Evolutionary conservation across 2,329 filamentous ascomycete species (phyloP).

Genomic region (Claviceps cyperi): DNA sequence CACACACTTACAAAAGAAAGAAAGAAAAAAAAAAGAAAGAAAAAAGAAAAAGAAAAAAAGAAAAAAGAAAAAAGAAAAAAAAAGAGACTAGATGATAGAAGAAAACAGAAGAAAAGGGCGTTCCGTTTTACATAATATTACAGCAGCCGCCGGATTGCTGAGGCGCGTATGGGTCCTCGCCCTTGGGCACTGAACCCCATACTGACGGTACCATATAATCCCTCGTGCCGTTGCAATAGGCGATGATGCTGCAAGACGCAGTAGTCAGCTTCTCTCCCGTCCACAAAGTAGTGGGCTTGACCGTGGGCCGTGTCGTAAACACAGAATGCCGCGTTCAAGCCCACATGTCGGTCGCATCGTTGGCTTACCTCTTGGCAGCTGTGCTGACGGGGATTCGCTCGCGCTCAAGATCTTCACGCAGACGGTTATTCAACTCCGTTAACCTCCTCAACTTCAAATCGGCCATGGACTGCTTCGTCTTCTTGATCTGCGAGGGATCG

Average conservation of each 20-base stretch:
- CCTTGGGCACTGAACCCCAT: constrained; percentile 88
- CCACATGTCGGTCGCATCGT: not conserved
- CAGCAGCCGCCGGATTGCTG: constrained; percentile 90
- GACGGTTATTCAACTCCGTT: constrained; percentile 89
- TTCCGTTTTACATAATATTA: constrained; percentile 62
- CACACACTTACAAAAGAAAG: too few relatives aligned
- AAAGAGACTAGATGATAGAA: not conserved
- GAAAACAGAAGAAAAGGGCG: not conserved
- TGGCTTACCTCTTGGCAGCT: constrained; percentile 65
- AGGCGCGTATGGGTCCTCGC: constrained; percentile 95
- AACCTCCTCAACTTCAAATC: constrained; percentile 92
- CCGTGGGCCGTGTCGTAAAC: too few relatives aligned
- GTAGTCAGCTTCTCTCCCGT: not conserved
- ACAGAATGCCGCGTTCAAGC: not conserved
- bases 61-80: not conserved
- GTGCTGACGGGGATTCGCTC: constrained; percentile 93
- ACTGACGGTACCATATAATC: constrained; percentile 98
- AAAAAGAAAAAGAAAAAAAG: not conserved
- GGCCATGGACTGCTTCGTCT: constrained; percentile 98
- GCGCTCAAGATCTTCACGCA: constrained; percentile 90
- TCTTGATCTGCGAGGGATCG: constrained; percentile 57
- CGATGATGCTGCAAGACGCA: constrained; percentile 58
- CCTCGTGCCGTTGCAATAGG: constrained; percentile 93
- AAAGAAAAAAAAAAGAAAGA: too few relatives aligned
- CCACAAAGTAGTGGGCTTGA: too few relatives aligned